Base-by-base conservation (phyloP, 2,329 filamentous ascomycete genomes). In the Neopestalotiopsis rosae region DNA sequence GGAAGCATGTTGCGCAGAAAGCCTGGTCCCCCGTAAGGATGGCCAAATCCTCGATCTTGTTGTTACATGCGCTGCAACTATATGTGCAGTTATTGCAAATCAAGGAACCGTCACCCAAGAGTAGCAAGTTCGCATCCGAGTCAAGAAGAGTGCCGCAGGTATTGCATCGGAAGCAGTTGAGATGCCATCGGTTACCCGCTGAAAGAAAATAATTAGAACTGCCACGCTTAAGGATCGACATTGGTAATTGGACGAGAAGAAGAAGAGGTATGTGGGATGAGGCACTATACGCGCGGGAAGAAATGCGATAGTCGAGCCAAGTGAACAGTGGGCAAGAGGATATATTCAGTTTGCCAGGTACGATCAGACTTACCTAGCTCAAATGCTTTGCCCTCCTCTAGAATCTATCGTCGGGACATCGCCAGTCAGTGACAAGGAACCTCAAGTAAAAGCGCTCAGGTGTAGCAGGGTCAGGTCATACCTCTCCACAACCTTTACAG, bases 21-120 rank as follows among this genome's bases (percentile, higher is more conserved):
- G 96, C 96, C 83, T 99, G 95, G 77, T 99, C 96, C 72, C 96
- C 96, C 0, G 96, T 99, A 74, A 99, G 86, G 80, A 99, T 99
- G 72, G 96, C 96, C 71, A 98, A 87, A 79, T 99, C 96, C 80
- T 99, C 96, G 74, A 99, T 99, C 86, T 99, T 99, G 85, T 97
- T 95, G 69, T 91, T 91, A 82, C 96, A 99, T 67, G 95, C 95
- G 81, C 91, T 97, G 86, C 96, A 99, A 86, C 95, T 98, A 81
- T 99, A 99, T 67, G 96, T 98, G 85, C 96, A 99, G 82, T 98
- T 97, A 85, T 97, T 98, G 87, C 96, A 99, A 75, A 99, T 98
- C 73, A 99, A 90, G 20, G 95, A 98, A 73, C 96, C 96, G 83
- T 99, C 96, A 79, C 96, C 96, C 72, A 99, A 93, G 32, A 99